A percentile compares a stretch with the other conserved stretches of the same genome.
Conservation (phyloP, 1,139 yeast genomes). For the Meyerozyma smithsonii region DNA sequence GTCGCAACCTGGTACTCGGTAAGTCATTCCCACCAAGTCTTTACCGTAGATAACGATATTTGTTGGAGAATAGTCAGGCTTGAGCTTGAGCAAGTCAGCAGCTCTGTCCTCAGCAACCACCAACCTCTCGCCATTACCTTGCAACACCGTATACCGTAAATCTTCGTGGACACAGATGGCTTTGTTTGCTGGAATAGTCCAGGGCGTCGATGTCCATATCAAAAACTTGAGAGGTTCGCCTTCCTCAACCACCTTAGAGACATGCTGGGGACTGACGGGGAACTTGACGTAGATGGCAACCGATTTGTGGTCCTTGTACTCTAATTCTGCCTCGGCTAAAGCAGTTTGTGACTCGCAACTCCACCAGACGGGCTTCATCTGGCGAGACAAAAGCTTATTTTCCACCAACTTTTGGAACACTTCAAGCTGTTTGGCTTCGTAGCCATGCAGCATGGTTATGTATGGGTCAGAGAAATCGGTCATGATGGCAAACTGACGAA, state of each 20-base stretch:
- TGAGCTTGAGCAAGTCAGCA: conserved; percentile 18
- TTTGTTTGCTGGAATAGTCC: conserved; percentile 88
- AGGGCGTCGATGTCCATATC: conserved; percentile 98
- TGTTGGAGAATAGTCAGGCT: conserved; percentile 9
- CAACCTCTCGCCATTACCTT: conserved; percentile 38
- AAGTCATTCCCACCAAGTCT: conserved; percentile 38
- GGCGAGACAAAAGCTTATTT: conserved; percentile 70
- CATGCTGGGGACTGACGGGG: conserved; percentile 33
- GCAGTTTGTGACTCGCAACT: conserved; percentile 94
- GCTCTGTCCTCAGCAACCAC: conserved; percentile 48
- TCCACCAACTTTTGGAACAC: conserved; percentile 65
- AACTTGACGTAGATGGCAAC: conserved; percentile 70
- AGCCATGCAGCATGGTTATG: conserved; percentile 63
- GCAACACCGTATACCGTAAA: conserved; percentile 52
- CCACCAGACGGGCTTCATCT: conserved; percentile 95
- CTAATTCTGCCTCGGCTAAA: conserved; percentile 92
- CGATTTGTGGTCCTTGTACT: conserved; percentile 71
- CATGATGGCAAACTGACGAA: conserved; percentile 71
- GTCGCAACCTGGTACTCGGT: conserved; percentile 54
- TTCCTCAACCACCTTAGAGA: conserved; percentile 4
- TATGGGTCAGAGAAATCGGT: conserved; percentile 76
- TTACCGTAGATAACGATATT: conserved; percentile 35
- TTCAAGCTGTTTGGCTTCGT: conserved; percentile 69
- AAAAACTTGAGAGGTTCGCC: conserved; percentile 23
- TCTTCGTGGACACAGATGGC: conserved; percentile 72